Base-by-base conservation (phyloP, 192 early-diverging fungal genomes). In the Linderina pennispora region DNA sequence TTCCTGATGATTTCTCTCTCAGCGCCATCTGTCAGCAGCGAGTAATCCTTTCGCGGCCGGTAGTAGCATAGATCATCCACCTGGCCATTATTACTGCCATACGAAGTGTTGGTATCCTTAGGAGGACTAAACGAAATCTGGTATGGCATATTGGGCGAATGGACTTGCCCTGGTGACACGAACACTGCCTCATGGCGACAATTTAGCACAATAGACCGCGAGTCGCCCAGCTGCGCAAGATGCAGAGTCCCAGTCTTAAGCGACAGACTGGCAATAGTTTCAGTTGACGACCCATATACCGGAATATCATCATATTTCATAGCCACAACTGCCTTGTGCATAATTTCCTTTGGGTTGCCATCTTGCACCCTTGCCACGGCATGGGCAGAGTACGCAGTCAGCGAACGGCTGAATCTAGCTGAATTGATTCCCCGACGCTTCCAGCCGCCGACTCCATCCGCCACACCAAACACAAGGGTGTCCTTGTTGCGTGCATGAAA, bases 371-470 rank as follows among this genome's bases (percentile, higher is more conserved):
- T n/a, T n/a, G n/a, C n/a, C 0, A 55, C 62, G 1, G 55, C 54
- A 0, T 40, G 38, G 4, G 62, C 51, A 21, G 63, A 53, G 14
- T 65, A 73, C 28, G 69, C 62, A 1, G 63, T 65, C 20, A 73
- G 41, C 24, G 69, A 57, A 19, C 69, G 56, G 17, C 62, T 65
- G 41, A 73, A 73, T 19, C 65, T 39, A 4, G 69, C 65, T 4
- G 71, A 65, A 22, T 74, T 65, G 2, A 74, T 47, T 1, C 71
- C 71, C 0, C 55, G 57, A 33, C 62, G 58, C 45, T 64, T 62
- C 71, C 71, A 74, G 13, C 71, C 71, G 9, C 71, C 71, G 36
- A 74, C 71, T 1, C 71, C 71, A 26, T 74, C 71, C 1, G 59
- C 43, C 9, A 74, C 71, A 11, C 60, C 71, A 17, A 42, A 65